Evolutionary conservation across 352 stramenopile genomes (phyloP), one percentile per base, ranked within the genome.

Genomic region (Globisporangium cylindrosporum): DNA sequence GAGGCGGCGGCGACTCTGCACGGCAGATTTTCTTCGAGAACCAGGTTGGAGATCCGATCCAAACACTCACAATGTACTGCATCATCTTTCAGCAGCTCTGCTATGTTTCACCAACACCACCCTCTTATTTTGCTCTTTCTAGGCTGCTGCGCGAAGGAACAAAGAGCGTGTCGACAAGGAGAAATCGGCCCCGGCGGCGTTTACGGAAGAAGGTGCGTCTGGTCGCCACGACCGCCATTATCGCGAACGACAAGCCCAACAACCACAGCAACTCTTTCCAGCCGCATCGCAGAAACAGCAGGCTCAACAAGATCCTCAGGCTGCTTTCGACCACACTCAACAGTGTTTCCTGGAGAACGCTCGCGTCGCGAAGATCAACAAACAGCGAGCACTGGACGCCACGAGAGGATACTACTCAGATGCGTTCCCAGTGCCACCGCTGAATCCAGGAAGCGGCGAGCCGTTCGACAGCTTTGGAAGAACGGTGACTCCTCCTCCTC

Each of bases 11-110:
- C n/a, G 54, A 71, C n/a, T 0, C 56, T 9, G 63, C 61, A n/a
- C 72, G 81, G 1, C 68, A 84, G 27, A 71, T 87, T 29, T 92
- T 80, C 69, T 84, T 90, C 25, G 84, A 92, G 62, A 90, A 89
- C 64, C 81, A 91, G 73, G 82, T 88, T 34, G 36, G 27, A 48
- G 1, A 58, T 34, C 34, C 36, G 10, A 9, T 27, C 1, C 4
- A 49, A 54, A 12, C 38, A 2, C 10, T 46, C 38, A 46, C 1
- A 46, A 46, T 20, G 38, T 46, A 20, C 2, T 46, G 3, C 38
- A 0, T 3, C 10, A 20, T 15, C 14, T 6, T 20, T 6, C 38
- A 46, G 38, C 12, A 7, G 10, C 10, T 46, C 38, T 46, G 2
- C 25, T 29, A 3, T 1, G n/a, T 12, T 18, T 27, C 15, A 22